Evolutionary conservation across 2,329 filamentous ascomycete species (phyloP), one percentile per base, ranked within the genome.

Genomic region (Diplodia sapinea): DNA sequence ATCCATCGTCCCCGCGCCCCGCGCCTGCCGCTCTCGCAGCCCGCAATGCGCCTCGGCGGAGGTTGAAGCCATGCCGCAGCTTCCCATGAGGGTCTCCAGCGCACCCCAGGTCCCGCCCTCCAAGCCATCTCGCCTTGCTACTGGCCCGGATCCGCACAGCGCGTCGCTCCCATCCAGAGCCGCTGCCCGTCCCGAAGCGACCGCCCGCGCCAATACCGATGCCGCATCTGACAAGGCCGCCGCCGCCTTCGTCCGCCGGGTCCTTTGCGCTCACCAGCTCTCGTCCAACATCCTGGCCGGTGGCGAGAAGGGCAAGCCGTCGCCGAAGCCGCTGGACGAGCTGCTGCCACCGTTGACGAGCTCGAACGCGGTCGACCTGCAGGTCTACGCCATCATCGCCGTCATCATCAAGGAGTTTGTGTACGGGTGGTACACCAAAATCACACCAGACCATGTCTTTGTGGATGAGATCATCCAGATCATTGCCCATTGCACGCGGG

Each of bases 391-490:
- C 33, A 87, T 98, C 69, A 89, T 99, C 69, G 91, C 95, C 64
- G 91, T 98, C 68, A 88, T 98, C 70, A 84, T 97, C 73, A 89
- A 91, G 74, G 93, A 97, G 71, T 97, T 93, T 77, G 91, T 99
- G 47, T 90, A 95, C 78, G 89, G 88, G 38, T 99, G 95, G 95
- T 99, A 99, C 82, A 85, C 84, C 71, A 94, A 90, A 78, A 95
- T 99, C 78, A 97, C 94, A 1, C 88, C 93, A 3, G 94, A 99
- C 79, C 91, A 94, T 76, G 85, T 88, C 13, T 96, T 99, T 76
- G 89, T 95, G 69, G 89, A 91, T 72, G 94, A 97, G 81, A 86
- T 97, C 68, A 85, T 98, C 65, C 92, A 93, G 75, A 89, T 97
- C 71, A 91, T 98, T 74, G 95, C 94, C 50, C 94, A 98, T 79